Conservation (phyloP, 441 rosid genomes). For the Lepidium campestre region DNA sequence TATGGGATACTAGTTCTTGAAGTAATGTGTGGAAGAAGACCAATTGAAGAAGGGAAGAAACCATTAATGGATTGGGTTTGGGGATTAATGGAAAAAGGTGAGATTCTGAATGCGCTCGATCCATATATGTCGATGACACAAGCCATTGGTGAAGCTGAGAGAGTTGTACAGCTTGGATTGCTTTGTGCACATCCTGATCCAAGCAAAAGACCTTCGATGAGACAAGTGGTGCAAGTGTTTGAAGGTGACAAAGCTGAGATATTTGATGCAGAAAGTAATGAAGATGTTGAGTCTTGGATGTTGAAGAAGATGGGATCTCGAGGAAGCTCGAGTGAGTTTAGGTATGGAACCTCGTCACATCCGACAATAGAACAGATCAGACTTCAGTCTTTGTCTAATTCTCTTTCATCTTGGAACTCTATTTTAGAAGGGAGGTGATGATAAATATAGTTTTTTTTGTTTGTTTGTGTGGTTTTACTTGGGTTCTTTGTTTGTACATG, state of each 20-base stretch:
- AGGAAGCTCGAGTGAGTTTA: slow-evolving; percentile 28
- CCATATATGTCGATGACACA: slow-evolving; percentile 30
- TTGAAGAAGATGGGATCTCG: slow-evolving; percentile 40
- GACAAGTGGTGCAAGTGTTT: slow-evolving; percentile 63
- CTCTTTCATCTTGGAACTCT: slow-evolving; percentile 47
- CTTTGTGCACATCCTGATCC: slow-evolving; percentile 62
- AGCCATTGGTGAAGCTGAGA: slow-evolving; percentile 39
- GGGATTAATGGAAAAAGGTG: slow-evolving; percentile 46
- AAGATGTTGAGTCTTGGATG: slow-evolving; percentile 53
- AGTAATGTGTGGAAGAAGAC: slow-evolving; percentile 75
- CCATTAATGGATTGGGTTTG: slow-evolving; percentile 49
- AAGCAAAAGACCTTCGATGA: slow-evolving; percentile 57
- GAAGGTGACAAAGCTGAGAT: slow-evolving; percentile 47
- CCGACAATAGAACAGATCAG: slow-evolving; percentile 49
- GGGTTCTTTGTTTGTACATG: neutral
- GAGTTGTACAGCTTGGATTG: slow-evolving; percentile 59
- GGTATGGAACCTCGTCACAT: slow-evolving; percentile 30
- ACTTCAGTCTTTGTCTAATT: slow-evolving; percentile 37
- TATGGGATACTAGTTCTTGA: slow-evolving; percentile 62
- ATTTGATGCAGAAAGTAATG: slow-evolving; percentile 36
- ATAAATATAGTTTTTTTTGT: neutral
- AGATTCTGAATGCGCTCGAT: slow-evolving; percentile 35
- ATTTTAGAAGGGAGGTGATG: slow-evolving; percentile 53
- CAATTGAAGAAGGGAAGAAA: slow-evolving; percentile 59
- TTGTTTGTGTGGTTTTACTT: neutral